Conservation (phyloP, 805 yeast species). For the Saccharomycopsis sp. region DNA sequence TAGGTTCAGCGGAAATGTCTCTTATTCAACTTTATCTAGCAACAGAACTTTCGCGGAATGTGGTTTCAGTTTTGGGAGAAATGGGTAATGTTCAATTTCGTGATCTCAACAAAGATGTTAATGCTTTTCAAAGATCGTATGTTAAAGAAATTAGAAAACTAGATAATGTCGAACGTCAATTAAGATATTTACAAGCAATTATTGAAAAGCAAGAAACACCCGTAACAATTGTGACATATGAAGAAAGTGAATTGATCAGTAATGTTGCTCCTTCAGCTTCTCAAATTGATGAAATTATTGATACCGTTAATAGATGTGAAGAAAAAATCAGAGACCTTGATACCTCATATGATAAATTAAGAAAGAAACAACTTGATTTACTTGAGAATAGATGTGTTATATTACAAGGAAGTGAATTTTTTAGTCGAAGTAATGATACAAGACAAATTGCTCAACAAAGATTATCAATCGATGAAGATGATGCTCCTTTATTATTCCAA, state of each 20-base stretch:
- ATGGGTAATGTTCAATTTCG: slow-evolving; percentile 80
- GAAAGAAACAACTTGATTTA: slow-evolving; percentile 51
- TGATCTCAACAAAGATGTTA: slow-evolving; percentile 73
- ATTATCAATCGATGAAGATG: slow-evolving; percentile 27
- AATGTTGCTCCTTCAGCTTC: slow-evolving; percentile 35
- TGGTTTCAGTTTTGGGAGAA: slow-evolving; percentile 79
- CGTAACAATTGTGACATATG: slow-evolving; percentile 24
- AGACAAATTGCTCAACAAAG: slow-evolving; percentile 20
- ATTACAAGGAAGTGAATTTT: slow-evolving; percentile 37
- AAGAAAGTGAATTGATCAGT: slow-evolving; percentile 29
- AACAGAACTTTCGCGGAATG: slow-evolving; percentile 78
- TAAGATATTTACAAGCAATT: slow-evolving; percentile 41
- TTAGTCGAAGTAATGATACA: slow-evolving; percentile 27
- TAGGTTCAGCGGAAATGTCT: slow-evolving; percentile 93
- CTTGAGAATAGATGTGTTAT: slow-evolving; percentile 62
- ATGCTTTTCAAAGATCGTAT: slow-evolving; percentile 81
- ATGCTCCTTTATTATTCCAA: slow-evolving; percentile 29
- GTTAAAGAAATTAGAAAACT: slow-evolving; percentile 77
- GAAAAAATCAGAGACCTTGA: slow-evolving; percentile 62
- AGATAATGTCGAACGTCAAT: slow-evolving; percentile 85
- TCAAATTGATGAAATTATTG: slow-evolving; percentile 62
- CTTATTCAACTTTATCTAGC: slow-evolving; percentile 87
- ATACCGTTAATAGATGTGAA: slow-evolving; percentile 58
- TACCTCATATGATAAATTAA: slow-evolving; percentile 55
- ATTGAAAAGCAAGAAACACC: slow-evolving; percentile 35